Evolutionary conservation across 805 yeast genomes (phyloP).

Genomic region (Teunomyces tritomae): DNA sequence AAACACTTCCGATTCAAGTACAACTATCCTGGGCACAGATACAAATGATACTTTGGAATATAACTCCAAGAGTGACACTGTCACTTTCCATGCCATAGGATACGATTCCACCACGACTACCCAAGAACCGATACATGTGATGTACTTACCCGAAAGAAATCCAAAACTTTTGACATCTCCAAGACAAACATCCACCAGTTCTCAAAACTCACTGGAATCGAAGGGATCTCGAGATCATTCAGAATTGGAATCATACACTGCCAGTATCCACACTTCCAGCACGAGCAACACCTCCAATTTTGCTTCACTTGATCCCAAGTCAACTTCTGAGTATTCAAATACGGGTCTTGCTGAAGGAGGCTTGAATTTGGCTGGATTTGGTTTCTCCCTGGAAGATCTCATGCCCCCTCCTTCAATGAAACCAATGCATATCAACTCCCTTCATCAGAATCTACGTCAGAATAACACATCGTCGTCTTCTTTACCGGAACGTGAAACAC

Average conservation of each 20-base stretch:
- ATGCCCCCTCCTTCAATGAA: constrained; percentile 19
- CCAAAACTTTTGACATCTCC: constrained; percentile 2
- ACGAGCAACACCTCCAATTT: constrained; percentile 6
- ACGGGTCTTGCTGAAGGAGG: constrained; percentile 22
- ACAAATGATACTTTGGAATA: not conserved
- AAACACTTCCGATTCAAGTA: constrained; percentile 12
- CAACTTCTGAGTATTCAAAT: not conserved
- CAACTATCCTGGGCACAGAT: not conserved
- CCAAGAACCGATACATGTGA: constrained; percentile 31
- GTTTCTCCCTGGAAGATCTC: constrained; percentile 25
- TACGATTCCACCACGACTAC: constrained; percentile 25
- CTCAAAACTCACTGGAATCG: constrained; percentile 5
- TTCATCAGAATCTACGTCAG: not conserved
- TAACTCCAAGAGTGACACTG: not conserved
- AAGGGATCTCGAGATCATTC: not conserved
- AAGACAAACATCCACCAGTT: constrained; percentile 5
- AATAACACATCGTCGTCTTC: constrained; percentile 2
- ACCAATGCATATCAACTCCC: not conserved
- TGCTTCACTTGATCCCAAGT: constrained; percentile 15
- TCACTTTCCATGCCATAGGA: constrained; percentile 35
- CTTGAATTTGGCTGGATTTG: constrained; percentile 27
- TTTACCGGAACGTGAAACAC: constrained; percentile 1
- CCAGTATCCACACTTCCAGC: not conserved
- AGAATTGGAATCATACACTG: not conserved
- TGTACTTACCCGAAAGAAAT: constrained; percentile 21